Evolutionary conservation across 2,329 filamentous ascomycete species (phyloP), one percentile per base, ranked within the genome.

Genomic region (Botrytis sinoallii): DNA sequence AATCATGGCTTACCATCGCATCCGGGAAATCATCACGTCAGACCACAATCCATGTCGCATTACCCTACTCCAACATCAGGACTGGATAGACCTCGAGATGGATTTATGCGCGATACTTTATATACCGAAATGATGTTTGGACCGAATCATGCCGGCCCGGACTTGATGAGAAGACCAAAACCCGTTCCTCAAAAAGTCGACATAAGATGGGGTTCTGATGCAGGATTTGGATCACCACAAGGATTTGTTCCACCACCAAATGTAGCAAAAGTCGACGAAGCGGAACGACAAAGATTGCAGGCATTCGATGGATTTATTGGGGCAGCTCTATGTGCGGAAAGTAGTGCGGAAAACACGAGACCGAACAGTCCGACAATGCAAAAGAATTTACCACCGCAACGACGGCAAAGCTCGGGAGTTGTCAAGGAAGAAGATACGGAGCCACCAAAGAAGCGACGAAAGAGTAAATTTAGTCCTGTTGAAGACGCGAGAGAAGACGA

Each of bases 151-250:
- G 55, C 59, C 14, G 63, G 61, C 12, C 46, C 76, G 4, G 59
- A 61, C 12, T 25, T 70, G 0, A 60, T 64, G 32, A 68, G 75
- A 67, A 74, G 74, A 35, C 77, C 75, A 5, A 74, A 75, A 75
- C 70, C 69, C 7, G 68, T 74, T 18, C 75, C 70, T 59, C 76
- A 76, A 32, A 85, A 87, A 70, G 75, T 76, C 20, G 80, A 81
- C 57, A 84, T 92, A 63, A 87, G 88, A 75, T 93, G 89, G 88
- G 91, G 91, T 16, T 91, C 91, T 0, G 91, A 93, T 81, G 81
- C 86, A n/a, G 88, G 85, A 73, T 93, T 93, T 79, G 86, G 84
- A 75, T 81, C 83, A 35, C 80, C 85, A 9, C 87, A 88, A 77
- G 86, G 85, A n/a, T 93, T 90, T 77, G 83, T 88, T 10, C 87